phyloP scores from a whole-genome alignment of 2,329 filamentous ascomycete species.

The Curvularia lunata region DNA sequence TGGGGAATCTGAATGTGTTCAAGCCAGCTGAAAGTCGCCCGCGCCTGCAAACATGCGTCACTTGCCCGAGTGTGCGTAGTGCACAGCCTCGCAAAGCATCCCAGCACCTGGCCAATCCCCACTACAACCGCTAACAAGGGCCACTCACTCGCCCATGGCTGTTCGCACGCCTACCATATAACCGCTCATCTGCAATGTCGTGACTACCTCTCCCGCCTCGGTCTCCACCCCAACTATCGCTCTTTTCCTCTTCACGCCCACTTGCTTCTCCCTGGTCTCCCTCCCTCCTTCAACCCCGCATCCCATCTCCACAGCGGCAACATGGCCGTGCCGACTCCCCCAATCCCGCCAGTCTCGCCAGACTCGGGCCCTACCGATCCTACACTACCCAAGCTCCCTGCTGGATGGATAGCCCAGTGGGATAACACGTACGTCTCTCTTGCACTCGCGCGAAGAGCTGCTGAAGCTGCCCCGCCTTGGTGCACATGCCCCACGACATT shows the following conservation, averaged over 20 bases:
- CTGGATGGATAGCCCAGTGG: constrained; percentile 52
- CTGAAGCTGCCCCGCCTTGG: constrained; percentile 23
- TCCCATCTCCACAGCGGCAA: constrained; percentile 15
- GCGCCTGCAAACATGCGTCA: constrained; percentile 20
- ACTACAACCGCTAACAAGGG: constrained; percentile 29
- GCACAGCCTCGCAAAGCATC: constrained; percentile 20
- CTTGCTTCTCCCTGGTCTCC: constrained; percentile 1
- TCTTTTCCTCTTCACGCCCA: constrained; percentile 2
- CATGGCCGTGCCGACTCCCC: constrained; percentile 48
- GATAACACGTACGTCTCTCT: constrained; percentile 43
- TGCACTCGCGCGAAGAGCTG: not conserved
- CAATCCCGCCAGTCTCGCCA: constrained; percentile 46
- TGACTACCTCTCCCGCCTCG: constrained; percentile 6
- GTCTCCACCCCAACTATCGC: not conserved
- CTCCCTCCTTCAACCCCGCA: constrained; percentile 10
- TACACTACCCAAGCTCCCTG: constrained; percentile 46
- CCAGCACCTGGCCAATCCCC: constrained; percentile 20
- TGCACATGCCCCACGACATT: constrained; percentile 26
- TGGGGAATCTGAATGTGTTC: constrained; percentile 5
- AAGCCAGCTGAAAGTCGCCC: constrained; percentile 21
- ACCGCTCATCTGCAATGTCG: constrained; percentile 25
- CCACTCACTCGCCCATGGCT: constrained; percentile 26
- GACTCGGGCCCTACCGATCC: constrained; percentile 50
- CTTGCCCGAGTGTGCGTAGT: constrained; percentile 10
- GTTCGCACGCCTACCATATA: constrained; percentile 27